Evolutionary conservation across 305 asterid species (phyloP).

Genomic region (Fraxinus paxiana): DNA sequence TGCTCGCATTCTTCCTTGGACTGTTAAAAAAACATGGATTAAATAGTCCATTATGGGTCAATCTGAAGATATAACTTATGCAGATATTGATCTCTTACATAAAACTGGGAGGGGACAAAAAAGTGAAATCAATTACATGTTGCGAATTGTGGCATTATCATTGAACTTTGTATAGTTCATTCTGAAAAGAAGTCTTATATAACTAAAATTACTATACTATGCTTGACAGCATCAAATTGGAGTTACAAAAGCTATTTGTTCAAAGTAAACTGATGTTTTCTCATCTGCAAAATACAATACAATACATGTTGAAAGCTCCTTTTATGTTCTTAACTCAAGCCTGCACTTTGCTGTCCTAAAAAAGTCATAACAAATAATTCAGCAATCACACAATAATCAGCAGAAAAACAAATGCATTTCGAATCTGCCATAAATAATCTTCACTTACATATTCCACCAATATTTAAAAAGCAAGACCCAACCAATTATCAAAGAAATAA

Average conservation of each 20-base stretch:
- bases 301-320: neutral
- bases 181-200: neutral
- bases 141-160: neutral
- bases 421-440: neutral
- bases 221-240: neutral
- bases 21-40: slow-evolving; percentile 31
- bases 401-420: neutral
- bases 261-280: neutral
- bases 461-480: neutral
- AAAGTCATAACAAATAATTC: neutral
- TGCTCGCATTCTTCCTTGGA: slow-evolving; percentile 73
- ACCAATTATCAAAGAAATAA: neutral
- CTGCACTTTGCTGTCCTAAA: neutral
- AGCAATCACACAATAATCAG: neutral
- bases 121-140: neutral
- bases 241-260: neutral
- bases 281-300: neutral
- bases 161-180: neutral
- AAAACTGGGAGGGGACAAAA: neutral
- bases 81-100: neutral
- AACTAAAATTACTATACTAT: neutral
- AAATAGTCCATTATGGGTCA: neutral
- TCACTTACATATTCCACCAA: neutral
- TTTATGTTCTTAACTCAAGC: neutral
- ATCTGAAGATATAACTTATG: neutral